Evolutionary conservation across 345 rosid genomes (phyloP).

Genomic region (Limnanthes douglasii): DNA sequence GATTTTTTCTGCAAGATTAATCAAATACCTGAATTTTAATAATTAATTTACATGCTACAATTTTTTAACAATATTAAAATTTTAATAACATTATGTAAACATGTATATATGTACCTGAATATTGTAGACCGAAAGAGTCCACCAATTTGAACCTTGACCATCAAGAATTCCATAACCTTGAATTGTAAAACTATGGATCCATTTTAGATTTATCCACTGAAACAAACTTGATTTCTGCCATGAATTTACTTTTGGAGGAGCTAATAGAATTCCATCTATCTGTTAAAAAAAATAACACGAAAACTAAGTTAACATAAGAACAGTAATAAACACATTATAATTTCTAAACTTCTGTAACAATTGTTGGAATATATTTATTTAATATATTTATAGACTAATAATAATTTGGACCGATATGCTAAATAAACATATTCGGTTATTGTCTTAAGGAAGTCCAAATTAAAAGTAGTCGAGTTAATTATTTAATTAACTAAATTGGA

Average conservation of each 20-base stretch:
- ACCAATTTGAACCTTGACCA: constrained; percentile 78
- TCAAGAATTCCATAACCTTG: constrained; percentile 64
- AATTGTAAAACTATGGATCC: constrained; percentile 53
- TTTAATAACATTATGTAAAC: no score
- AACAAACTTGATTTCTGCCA: constrained; percentile 60
- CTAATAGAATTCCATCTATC: constrained; percentile 61
- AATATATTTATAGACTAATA: no score
- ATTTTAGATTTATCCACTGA: constrained; percentile 85
- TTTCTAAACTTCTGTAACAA: no score
- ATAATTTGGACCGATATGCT: no score
- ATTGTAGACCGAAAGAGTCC: constrained; percentile 27
- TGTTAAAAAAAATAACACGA: no score
- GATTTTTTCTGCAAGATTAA: constrained; percentile 27
- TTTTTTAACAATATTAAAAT: not conserved
- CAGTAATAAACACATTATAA: no score
- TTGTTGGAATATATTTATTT: no score
- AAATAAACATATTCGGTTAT: no score
- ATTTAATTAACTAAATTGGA: no score
- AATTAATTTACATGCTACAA: not conserved
- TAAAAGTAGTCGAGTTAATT: no score
- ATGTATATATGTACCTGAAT: constrained; percentile 22
- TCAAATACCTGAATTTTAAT: not conserved
- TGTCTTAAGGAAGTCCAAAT: no score
- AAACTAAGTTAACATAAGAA: no score
- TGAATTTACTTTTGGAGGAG: constrained; percentile 43